phyloP scores from a whole-genome alignment of 257 asterid species.

The Solanum medicagineum region DNA sequence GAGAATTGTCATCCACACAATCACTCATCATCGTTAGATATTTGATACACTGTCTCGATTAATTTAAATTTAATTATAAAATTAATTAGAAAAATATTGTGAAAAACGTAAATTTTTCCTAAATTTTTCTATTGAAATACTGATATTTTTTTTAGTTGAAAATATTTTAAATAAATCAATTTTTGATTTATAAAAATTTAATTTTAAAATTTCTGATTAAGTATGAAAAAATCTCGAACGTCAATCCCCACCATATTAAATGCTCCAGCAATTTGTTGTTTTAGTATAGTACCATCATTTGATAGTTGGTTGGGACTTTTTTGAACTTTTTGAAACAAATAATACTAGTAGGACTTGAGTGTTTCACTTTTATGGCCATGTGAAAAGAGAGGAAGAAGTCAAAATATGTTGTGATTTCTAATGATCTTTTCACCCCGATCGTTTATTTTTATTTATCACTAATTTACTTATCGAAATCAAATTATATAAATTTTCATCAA shows the following conservation, averaged over 20 bases:
- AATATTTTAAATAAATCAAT: not conserved
- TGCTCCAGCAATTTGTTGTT: not conserved
- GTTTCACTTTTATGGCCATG: not conserved
- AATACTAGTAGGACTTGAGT: not conserved
- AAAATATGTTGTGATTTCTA: not conserved
- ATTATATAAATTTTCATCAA: no score
- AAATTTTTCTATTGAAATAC: fast-evolving
- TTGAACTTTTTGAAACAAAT: not conserved
- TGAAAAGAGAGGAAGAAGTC: not conserved
- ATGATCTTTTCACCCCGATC: fast-evolving
- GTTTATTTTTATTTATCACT: no score
- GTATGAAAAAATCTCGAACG: not conserved
- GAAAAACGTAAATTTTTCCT: fast-evolving
- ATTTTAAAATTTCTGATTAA: not conserved
- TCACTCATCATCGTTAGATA: not conserved
- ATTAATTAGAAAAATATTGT: not conserved
- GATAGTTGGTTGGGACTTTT: not conserved
- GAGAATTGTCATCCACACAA: not conserved
- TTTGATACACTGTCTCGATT: not conserved
- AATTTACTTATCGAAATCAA: no score
- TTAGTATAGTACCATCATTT: not conserved
- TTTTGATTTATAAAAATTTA: not conserved
- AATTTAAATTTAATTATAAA: not conserved
- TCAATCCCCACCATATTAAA: not conserved
- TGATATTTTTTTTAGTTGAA: not conserved